Evolutionary conservation across 176 grass and related monocot genomes (phyloP).

Genomic region (Thalia dealbata): DNA sequence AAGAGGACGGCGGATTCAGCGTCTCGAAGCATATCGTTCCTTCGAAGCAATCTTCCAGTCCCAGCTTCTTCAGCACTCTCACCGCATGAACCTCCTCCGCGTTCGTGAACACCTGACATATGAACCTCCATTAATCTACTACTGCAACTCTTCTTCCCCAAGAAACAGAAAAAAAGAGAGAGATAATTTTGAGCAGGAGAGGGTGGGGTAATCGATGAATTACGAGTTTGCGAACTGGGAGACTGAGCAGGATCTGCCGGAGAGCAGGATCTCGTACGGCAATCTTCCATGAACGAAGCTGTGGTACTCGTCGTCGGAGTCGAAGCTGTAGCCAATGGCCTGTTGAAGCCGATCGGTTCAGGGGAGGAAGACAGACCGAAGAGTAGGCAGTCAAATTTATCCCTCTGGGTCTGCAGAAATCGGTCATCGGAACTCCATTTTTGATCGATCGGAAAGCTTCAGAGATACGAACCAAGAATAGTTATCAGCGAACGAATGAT

Average conservation of each 20-base stretch:
- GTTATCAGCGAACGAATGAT: too few species aligned
- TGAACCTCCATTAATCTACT: too few species aligned
- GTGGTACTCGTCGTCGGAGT: constrained; percentile 80
- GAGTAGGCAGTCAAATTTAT: constrained; percentile 66
- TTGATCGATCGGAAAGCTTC: neutral
- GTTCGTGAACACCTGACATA: constrained; percentile 95
- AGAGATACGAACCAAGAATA: neutral
- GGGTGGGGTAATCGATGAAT: too few species aligned
- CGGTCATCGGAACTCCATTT: constrained; percentile 57
- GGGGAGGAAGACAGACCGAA: constrained; percentile 55
- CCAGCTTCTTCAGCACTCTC: constrained; percentile 64
- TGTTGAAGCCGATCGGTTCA: neutral
- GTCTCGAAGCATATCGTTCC: constrained; percentile 90
- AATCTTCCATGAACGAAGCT: constrained; percentile 86
- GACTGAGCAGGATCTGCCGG: constrained; percentile 60
- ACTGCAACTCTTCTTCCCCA: too few species aligned
- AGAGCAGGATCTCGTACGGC: constrained; percentile 63
- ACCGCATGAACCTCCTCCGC: constrained; percentile 64
- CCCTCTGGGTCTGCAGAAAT: constrained; percentile 33
- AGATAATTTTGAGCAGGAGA: too few species aligned
- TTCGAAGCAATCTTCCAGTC: constrained; percentile 86
- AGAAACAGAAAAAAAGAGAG: neutral
- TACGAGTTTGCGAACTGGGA: constrained; percentile 82
- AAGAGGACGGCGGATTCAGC: constrained; percentile 38
- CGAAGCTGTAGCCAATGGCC: constrained; percentile 74